A percentile compares a stretch with the other conserved stretches of the same genome.
These are phyloP conservation scores for Tetrahymena elliotti DNA, from an alignment of 73 alveolate species.

Conservation along the genomic window DNA sequence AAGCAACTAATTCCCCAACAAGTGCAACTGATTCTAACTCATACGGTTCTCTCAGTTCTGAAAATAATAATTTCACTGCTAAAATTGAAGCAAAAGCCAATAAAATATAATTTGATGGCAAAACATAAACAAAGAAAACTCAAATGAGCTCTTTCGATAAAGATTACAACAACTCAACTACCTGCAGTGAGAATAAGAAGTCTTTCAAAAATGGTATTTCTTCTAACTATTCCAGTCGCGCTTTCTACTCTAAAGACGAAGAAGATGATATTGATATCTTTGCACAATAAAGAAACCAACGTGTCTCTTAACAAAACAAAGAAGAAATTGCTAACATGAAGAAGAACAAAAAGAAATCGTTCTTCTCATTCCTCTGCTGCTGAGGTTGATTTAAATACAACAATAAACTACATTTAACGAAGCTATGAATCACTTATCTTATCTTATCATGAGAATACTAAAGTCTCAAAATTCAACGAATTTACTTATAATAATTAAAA, in stretches of 20 bases:
- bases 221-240: not conserved
- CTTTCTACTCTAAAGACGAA: not conserved
- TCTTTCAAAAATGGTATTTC: not conserved
- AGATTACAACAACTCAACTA: not conserved
- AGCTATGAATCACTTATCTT: not conserved
- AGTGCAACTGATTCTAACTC: not conserved
- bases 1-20: not conserved
- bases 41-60: not conserved
- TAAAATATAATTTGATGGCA: not conserved
- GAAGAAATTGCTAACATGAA: not conserved
- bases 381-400: not conserved
- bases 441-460: not conserved
- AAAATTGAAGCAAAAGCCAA: not conserved
- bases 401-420: not conserved
- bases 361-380: not conserved
- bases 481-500: too few relatives aligned
- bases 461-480: not conserved
- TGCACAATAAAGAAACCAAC: not conserved
- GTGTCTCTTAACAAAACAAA: not conserved
- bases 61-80: not conserved
- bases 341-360: not conserved
- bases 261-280: not conserved
- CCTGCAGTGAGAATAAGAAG: not conserved
- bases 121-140: not conserved
- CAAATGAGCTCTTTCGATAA: not conserved